A percentile compares a stretch with the other conserved stretches of the same genome.
phyloP scores from a whole-genome alignment of 371 early-diverging fungal species.

The Mucor saturninus region DNA sequence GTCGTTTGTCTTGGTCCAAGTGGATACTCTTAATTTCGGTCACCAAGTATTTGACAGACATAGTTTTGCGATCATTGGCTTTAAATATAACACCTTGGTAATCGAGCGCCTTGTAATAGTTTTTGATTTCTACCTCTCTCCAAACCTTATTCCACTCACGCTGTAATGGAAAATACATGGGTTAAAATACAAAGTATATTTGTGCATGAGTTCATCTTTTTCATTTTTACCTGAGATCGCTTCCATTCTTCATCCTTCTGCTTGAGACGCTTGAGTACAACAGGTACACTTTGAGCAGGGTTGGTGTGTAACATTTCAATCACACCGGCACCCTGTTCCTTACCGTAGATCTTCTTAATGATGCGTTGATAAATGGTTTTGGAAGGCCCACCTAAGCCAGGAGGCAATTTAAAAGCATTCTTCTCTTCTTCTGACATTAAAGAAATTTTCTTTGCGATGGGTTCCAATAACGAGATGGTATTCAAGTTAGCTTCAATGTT shows the following conservation, averaged over 20 bases:
- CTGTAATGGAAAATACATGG: slow-evolving; percentile 33
- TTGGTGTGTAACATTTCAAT: slow-evolving; percentile 90
- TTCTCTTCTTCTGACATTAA: slow-evolving; percentile 82
- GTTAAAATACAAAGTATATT: slow-evolving; percentile 63
- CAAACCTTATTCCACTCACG: slow-evolving; percentile 95
- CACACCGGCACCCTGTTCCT: slow-evolving; percentile 83
- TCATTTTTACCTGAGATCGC: slow-evolving; percentile 13
- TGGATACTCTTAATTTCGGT: slow-evolving; percentile 85
- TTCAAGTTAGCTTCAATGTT: slow-evolving; percentile 92
- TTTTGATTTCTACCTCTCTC: slow-evolving; percentile 91
- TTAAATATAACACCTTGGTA: slow-evolving; percentile 91
- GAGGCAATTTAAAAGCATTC: slow-evolving; percentile 68
- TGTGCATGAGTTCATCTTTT: slow-evolving; percentile 20
- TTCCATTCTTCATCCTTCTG: slow-evolving; percentile 98
- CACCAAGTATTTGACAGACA: slow-evolving; percentile 77
- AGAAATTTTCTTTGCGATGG: slow-evolving; percentile 72
- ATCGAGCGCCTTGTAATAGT: slow-evolving; percentile 98
- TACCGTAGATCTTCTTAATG: slow-evolving; percentile 90
- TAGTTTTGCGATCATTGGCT: slow-evolving; percentile 78
- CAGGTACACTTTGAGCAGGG: slow-evolving; percentile 92
- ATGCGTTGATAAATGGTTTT: slow-evolving; percentile 84
- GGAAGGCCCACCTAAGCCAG: slow-evolving; percentile 84
- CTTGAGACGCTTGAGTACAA: slow-evolving; percentile 93
- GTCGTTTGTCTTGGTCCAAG: slow-evolving; percentile 44
- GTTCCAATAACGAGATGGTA: slow-evolving; percentile 89